Conservation (phyloP, 2,329 filamentous ascomycete genomes). For the Cercospora zeina region DNA sequence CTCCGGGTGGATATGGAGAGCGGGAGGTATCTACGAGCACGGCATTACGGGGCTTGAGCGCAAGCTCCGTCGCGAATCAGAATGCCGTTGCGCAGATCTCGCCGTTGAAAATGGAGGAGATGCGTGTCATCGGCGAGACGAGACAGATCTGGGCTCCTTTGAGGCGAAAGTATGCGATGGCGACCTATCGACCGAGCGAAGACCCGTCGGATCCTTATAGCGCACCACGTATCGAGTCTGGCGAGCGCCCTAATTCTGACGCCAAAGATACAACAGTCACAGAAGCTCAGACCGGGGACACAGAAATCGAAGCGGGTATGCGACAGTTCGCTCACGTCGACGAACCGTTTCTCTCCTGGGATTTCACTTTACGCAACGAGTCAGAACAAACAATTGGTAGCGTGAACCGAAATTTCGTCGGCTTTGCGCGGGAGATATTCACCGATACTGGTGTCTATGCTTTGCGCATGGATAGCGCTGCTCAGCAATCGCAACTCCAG, state of each 20-base stretch:
- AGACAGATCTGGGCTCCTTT: slow-evolving; percentile 65
- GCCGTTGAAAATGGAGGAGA: slow-evolving; percentile 54
- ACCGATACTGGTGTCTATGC: slow-evolving; percentile 67
- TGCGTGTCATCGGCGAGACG: slow-evolving; percentile 64
- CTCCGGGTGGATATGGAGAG: slow-evolving; percentile 41
- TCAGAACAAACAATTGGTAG: slow-evolving; percentile 57
- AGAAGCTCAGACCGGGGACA: slow-evolving; percentile 46
- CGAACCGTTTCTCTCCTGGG: slow-evolving; percentile 65
- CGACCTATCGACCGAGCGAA: slow-evolving; percentile 53
- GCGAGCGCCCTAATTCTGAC: slow-evolving; percentile 46
- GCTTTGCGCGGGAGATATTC: slow-evolving; percentile 64
- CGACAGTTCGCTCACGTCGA: slow-evolving; percentile 63
- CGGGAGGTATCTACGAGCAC: slow-evolving; percentile 35
- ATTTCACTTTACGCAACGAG: slow-evolving; percentile 59
- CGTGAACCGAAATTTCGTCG: slow-evolving; percentile 64
- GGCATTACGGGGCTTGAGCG: slow-evolving; percentile 48
- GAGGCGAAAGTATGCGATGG: slow-evolving; percentile 65
- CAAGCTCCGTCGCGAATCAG: slow-evolving; percentile 47
- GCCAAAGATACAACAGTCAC: slow-evolving; percentile 52
- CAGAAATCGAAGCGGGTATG: slow-evolving; percentile 50
- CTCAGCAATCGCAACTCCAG: slow-evolving; percentile 40
- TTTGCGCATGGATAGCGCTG: slow-evolving; percentile 63
- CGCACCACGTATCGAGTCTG: slow-evolving; percentile 40
- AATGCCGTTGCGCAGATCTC: slow-evolving; percentile 54
- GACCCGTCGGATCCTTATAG: slow-evolving; percentile 41